Conservation (phyloP, 2,329 filamentous ascomycete genomes). For the Pseudovirgaria hyperparasitica region DNA sequence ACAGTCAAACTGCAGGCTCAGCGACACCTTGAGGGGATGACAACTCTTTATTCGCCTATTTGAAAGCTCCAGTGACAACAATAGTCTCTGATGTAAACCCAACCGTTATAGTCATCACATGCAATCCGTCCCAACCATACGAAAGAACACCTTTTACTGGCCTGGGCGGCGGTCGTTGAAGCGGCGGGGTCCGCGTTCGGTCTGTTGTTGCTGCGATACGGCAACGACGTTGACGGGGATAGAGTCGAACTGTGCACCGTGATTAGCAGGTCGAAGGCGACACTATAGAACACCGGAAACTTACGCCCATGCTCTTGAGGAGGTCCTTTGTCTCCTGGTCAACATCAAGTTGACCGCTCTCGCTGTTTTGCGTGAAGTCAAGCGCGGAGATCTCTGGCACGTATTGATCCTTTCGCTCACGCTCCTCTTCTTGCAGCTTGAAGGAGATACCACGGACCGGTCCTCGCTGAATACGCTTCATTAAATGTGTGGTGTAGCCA, state of each 20-base stretch:
- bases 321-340: constrained; percentile 93
- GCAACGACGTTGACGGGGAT: constrained; percentile 93
- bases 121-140: constrained; percentile 10
- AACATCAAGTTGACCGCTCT: constrained; percentile 87
- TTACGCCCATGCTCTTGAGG: constrained; percentile 95
- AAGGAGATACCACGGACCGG: constrained; percentile 99
- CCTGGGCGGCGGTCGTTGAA: constrained; percentile 51
- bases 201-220: constrained; percentile 76
- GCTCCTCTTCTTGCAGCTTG: constrained; percentile 99
- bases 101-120: constrained; percentile 2
- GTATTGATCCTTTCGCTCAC: constrained; percentile 99
- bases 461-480: constrained; percentile 99
- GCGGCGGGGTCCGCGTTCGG: constrained; percentile 60
- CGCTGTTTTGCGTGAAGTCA: constrained; percentile 90
- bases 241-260: constrained; percentile 67
- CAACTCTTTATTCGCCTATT: constrained; percentile 9
- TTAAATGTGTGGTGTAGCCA: constrained; percentile 72
- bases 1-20: constrained; percentile 47
- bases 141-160: constrained; percentile 6
- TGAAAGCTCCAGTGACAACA: constrained; percentile 23
- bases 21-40: constrained; percentile 60
- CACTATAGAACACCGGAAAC: constrained; percentile 32
- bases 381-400: constrained; percentile 97
- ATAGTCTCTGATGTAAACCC: constrained; percentile 12
- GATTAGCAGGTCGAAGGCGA: background rate